Conservation (phyloP, 2,329 filamentous ascomycete species). For the Ceratocystis smalleyi region DNA sequence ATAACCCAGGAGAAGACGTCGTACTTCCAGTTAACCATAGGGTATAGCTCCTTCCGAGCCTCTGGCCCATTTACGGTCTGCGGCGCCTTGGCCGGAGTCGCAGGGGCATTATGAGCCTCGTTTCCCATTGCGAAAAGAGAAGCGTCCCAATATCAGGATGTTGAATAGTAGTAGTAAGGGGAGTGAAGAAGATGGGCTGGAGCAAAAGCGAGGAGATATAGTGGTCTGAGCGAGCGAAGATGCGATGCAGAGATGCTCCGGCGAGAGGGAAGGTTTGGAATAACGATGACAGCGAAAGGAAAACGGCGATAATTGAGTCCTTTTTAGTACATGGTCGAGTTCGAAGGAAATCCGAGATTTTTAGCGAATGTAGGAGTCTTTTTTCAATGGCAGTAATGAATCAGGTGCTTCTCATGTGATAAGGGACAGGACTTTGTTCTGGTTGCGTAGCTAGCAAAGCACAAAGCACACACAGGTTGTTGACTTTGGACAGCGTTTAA, state of each 20-base stretch:
- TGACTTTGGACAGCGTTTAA: not conserved
- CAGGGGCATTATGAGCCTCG: not conserved
- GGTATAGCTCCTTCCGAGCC: slow-evolving; percentile 40
- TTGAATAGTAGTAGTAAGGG: no score
- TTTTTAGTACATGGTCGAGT: not conserved
- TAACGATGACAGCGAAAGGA: not conserved
- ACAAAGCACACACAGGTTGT: not conserved
- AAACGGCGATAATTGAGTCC: not conserved
- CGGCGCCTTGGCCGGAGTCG: not conserved
- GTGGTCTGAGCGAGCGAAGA: not conserved
- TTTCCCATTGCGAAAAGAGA: not conserved
- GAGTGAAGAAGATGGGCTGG: no score
- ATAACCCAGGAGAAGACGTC: slow-evolving; percentile 64
- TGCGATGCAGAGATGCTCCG: not conserved
- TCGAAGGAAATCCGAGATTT: not conserved
- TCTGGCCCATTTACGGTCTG: not conserved
- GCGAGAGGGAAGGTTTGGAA: not conserved
- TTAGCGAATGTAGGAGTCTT: not conserved
- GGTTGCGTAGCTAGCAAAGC: not conserved
- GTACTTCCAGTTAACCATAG: slow-evolving; percentile 60
- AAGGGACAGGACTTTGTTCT: not conserved
- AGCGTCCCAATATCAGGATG: no score
- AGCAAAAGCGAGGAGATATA: not conserved
- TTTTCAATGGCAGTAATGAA: not conserved
- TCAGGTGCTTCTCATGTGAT: no score